Conservation (phyloP, 768 basidiomycete genomes). For the Kondoa subrosea region DNA sequence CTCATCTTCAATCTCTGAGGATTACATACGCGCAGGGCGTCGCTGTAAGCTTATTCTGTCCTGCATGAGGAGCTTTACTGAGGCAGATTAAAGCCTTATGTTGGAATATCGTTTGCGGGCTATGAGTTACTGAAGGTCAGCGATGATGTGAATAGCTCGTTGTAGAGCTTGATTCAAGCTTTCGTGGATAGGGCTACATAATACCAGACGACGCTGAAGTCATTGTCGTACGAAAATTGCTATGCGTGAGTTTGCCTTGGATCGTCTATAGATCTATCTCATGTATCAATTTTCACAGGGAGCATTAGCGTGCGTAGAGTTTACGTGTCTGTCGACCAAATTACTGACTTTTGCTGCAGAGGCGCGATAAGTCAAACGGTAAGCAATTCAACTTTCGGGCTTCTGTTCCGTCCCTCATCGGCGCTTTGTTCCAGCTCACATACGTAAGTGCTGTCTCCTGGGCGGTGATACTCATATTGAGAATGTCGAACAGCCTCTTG, state of each 20-base stretch:
- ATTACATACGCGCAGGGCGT: neutral
- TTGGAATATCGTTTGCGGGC: conserved; percentile 33
- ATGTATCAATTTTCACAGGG: neutral
- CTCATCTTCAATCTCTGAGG: neutral
- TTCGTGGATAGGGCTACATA: neutral
- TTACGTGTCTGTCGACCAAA: neutral
- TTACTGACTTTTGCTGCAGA: neutral
- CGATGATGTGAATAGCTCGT: neutral
- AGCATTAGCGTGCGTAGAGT: neutral
- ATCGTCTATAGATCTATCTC: neutral
- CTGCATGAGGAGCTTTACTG: conserved; percentile 24
- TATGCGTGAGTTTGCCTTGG: conserved; percentile 39
- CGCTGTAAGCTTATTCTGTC: conserved; percentile 3
- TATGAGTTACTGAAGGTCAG: conserved; percentile 45
- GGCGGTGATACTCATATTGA: conserved; percentile 80
- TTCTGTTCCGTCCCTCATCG: too few species aligned
- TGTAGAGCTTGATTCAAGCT: neutral
- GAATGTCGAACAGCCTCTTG: conserved; percentile 87
- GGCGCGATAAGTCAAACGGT: conserved; percentile 7
- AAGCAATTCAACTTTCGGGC: too few species aligned
- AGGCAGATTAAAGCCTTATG: conserved; percentile 65
- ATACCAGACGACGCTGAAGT: conserved; percentile 45
- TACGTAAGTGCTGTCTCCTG: conserved; percentile 35
- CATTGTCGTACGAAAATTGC: conserved; percentile 48
- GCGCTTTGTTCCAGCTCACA: too few species aligned